Conservation (phyloP, 139 green algal genomes). For the Chlamydomonas schloesseri region DNA sequence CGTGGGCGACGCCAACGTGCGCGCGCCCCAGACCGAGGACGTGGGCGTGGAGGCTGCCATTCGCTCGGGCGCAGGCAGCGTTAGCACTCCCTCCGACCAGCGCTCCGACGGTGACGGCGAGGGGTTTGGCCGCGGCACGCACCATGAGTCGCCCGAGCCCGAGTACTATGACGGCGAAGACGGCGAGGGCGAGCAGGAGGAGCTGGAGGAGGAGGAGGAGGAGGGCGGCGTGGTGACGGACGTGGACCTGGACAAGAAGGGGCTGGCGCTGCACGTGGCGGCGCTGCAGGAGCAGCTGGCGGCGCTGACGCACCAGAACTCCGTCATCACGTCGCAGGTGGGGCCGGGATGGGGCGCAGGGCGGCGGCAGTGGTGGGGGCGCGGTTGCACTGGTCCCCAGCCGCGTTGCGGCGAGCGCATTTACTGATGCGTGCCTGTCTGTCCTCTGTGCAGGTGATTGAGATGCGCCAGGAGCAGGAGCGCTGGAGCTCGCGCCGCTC, state of each 20-base stretch:
- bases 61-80: too few species aligned
- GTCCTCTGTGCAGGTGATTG: conserved; percentile 15
- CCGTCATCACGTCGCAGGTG: conserved; percentile 27
- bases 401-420: too few species aligned
- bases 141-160: too few species aligned
- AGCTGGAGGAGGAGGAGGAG: background rate
- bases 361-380: too few species aligned
- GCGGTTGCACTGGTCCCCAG: too few species aligned
- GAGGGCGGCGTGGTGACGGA: background rate
- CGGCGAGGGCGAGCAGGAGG: background rate
- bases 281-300: conserved; percentile 41
- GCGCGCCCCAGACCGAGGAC: too few species aligned
- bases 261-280: conserved; percentile 6
- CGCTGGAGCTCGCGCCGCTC: background rate
- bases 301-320: conserved; percentile 42
- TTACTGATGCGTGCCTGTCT: too few species aligned
- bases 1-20: too few species aligned
- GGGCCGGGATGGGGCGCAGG: background rate
- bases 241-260: background rate
- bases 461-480: conserved; percentile 26
- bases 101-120: background rate
- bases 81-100: too few species aligned
- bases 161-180: background rate
- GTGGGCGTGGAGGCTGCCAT: too few species aligned
- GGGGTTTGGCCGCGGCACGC: too few species aligned